Evolutionary conservation across 306 rosid species (phyloP), one percentile per base, ranked within the genome.

Genomic region (Parietaria judaica): DNA sequence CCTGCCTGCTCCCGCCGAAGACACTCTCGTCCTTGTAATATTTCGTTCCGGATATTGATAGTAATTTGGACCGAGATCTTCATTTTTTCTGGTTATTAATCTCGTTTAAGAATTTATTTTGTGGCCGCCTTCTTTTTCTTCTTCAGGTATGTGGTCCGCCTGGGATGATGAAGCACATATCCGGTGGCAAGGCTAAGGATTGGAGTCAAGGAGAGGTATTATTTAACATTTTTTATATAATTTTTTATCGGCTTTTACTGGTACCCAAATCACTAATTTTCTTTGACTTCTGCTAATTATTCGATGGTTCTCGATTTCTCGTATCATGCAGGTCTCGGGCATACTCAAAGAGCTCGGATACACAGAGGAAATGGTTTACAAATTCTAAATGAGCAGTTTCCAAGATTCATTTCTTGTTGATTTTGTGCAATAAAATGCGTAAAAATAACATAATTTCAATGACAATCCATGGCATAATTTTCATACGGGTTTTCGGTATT

Each of bases 131-230:
- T 3, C 23, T 56, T 61, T 61, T 56, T 63, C 65, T 47, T 67
- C 64, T 72, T 75, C 79, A 94, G 99, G 95, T 89, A 31, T 94
- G 99, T 66, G 99, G 95, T 6, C 99, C 99, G 44, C 99, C 99
- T 38, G 99, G 99, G 44, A 72, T 94, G 97, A 83, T 89, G 91
- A 69, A 79, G 46, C 86, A 89, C 68, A 54, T 89, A 74, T 94
- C 97, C 14, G 99, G 99, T 70, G 97, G 74, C 47, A 94, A 89
- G 80, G 96, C 94, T 51, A 71, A 77, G 78, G 99, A 94, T 70
- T 59, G 80, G 79, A 53, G 95, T 14, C 99, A 94, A 74, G 99
- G 97, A 78, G 99, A 94, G 97, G 99, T 94, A 81, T 15, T 41
- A 44, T 57, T 10, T 23, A 31, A 31, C 13, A 31, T 60, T 8